Evolutionary conservation across 352 stramenopile species (phyloP).

Genomic region (Globisporangium alternatum): DNA sequence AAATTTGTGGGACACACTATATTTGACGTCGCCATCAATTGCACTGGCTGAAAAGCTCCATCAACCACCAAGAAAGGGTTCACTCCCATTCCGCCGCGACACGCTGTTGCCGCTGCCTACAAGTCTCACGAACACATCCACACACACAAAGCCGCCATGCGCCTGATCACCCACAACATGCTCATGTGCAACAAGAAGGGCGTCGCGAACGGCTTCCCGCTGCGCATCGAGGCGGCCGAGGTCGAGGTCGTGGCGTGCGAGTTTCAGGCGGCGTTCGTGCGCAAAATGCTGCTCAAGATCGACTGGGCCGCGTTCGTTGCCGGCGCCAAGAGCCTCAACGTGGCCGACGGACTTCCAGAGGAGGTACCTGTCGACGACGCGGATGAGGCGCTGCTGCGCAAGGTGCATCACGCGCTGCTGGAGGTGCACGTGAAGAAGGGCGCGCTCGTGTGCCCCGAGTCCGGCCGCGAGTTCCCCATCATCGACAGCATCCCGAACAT

Average conservation of each 20-base stretch:
- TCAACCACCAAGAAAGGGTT: constrained; percentile 4
- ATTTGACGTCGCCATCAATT: not conserved
- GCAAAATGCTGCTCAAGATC: constrained; percentile 89
- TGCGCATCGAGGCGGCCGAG: constrained; percentile 81
- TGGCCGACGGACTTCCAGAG: constrained; percentile 70
- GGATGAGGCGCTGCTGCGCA: constrained; percentile 77
- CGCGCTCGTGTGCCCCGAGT: constrained; percentile 95
- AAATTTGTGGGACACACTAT: not conserved
- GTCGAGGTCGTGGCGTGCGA: constrained; percentile 82
- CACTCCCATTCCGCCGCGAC: not conserved
- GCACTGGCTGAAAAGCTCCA: not conserved
- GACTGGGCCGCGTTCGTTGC: constrained; percentile 87
- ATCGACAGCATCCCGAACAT: constrained; percentile 98
- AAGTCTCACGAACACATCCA: not conserved
- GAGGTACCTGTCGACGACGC: constrained; percentile 30
- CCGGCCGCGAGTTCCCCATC: constrained; percentile 94
- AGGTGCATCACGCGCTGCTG: constrained; percentile 88
- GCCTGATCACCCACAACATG: constrained; percentile 94
- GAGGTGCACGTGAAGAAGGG: constrained; percentile 97
- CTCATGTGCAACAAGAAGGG: constrained; percentile 94
- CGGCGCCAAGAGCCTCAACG: constrained; percentile 67
- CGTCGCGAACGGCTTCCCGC: constrained; percentile 90
- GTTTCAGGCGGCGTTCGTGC: constrained; percentile 81
- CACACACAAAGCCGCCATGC: constrained; percentile 41
- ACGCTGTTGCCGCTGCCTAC: not conserved